Conservation (phyloP, 202 grass and related monocot species). For the Setaria viridis region DNA sequence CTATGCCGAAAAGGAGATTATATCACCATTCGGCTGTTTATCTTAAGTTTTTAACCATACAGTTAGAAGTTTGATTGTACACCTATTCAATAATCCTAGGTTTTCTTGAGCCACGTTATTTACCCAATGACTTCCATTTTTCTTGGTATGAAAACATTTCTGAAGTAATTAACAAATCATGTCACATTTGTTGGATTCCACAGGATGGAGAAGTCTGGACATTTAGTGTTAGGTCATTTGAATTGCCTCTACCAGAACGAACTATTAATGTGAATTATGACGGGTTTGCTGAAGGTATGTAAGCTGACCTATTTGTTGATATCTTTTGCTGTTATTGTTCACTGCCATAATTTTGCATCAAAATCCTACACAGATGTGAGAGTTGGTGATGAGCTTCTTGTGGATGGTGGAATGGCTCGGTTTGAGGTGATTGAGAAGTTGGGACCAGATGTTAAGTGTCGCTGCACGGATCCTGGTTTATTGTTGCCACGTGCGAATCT, state of each 20-base stretch:
- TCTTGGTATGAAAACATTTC: neutral
- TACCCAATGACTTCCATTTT: neutral
- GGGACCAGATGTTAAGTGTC: conserved; percentile 91
- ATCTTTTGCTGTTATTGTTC: conserved; percentile 22
- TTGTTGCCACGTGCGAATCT: conserved; percentile 93
- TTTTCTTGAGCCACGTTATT: conserved; percentile 18
- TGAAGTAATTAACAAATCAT: conserved; percentile 27
- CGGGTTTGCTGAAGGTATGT: conserved; percentile 93
- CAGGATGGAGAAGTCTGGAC: conserved; percentile 99
- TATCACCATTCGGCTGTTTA: neutral
- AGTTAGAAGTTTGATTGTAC: neutral
- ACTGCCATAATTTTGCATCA: neutral
- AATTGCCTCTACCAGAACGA: conserved; percentile 73
- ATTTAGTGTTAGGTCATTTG: conserved; percentile 94
- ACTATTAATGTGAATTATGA: conserved; percentile 89
- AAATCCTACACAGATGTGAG: conserved; percentile 70
- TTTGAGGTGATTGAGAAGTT: conserved; percentile 96
- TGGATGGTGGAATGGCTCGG: conserved; percentile 94
- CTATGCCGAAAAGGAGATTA: neutral
- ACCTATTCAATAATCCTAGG: neutral
- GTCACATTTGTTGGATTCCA: conserved; percentile 34
- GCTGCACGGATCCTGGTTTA: conserved; percentile 92
- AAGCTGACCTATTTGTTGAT: conserved; percentile 38
- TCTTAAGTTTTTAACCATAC: conserved; percentile 20
- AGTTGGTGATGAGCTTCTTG: conserved; percentile 96